Evolutionary conservation across 208 protist species (phyloP).

Genomic region (Leishmania tarentolae): DNA sequence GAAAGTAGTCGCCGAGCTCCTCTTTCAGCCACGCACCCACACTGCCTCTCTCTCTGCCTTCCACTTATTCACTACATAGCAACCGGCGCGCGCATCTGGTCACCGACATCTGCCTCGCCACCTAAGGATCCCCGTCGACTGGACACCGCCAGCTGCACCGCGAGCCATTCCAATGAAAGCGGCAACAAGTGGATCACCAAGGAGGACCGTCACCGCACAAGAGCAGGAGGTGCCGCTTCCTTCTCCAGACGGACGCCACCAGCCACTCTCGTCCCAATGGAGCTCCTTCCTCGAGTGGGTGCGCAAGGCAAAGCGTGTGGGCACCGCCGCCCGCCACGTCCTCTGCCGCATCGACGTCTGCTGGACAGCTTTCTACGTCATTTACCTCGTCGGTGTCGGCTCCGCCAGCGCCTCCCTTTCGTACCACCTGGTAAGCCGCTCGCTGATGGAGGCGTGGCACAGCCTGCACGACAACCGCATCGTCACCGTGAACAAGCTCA

Average conservation of each 20-base stretch:
- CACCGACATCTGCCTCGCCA: neutral
- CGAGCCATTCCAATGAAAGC: neutral
- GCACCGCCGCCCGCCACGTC: neutral
- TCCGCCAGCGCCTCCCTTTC: neutral
- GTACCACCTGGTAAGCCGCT: neutral
- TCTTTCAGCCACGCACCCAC: too few species aligned
- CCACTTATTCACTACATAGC: neutral
- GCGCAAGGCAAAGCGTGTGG: neutral
- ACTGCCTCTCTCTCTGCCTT: neutral
- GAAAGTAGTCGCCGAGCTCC: too few species aligned
- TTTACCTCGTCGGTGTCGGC: slow-evolving; percentile 6
- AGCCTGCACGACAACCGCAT: slow-evolving; percentile 9
- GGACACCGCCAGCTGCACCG: neutral
- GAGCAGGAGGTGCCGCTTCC: neutral
- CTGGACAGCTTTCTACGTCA: slow-evolving; percentile 5
- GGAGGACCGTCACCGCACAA: neutral
- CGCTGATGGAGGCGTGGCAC: slow-evolving; percentile 4
- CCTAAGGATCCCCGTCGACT: neutral
- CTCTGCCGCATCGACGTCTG: slow-evolving; percentile 11
- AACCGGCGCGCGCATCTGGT: too few species aligned
- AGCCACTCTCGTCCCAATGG: neutral
- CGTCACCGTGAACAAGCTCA: slow-evolving; percentile 2
- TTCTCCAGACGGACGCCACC: neutral
- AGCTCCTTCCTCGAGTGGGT: neutral
- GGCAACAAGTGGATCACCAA: neutral